phyloP scores from a whole-genome alignment of 371 early-diverging fungal species.

The Saksenaea oblongispora region DNA sequence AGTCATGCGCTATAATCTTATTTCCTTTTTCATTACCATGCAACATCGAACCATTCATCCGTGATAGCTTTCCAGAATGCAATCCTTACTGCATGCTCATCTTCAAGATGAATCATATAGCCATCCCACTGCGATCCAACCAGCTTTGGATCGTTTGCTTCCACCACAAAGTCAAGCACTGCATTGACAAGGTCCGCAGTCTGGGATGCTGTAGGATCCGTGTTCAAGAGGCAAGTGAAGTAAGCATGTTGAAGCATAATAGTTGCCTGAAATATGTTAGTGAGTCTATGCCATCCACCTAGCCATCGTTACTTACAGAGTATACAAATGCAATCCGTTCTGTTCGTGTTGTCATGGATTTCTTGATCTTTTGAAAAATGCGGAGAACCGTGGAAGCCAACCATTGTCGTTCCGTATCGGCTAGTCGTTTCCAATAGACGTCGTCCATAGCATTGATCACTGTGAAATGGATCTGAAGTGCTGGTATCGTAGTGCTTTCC shows the following conservation, averaged over 20 bases:
- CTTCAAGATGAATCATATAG: slow-evolving; percentile 24
- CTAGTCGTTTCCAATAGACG: slow-evolving; percentile 33
- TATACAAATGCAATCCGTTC: slow-evolving; percentile 10
- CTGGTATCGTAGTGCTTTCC: slow-evolving; percentile 33
- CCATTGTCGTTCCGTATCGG: slow-evolving; percentile 13
- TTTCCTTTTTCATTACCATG: slow-evolving; percentile 21
- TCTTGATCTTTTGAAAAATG: background rate
- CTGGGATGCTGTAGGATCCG: background rate
- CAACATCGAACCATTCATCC: slow-evolving; percentile 60
- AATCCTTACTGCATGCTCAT: slow-evolving; percentile 31
- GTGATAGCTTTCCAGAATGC: slow-evolving; percentile 58
- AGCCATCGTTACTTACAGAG: slow-evolving; percentile 9
- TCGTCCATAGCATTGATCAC: slow-evolving; percentile 47
- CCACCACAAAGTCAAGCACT: slow-evolving; percentile 26
- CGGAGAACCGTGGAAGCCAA: slow-evolving; percentile 2
- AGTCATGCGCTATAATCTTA: background rate
- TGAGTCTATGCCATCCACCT: background rate
- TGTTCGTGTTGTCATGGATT: background rate
- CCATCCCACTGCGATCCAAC: slow-evolving; percentile 44
- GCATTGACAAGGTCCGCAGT: slow-evolving; percentile 16
- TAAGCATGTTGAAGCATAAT: slow-evolving; percentile 41
- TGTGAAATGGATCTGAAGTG: slow-evolving; percentile 51
- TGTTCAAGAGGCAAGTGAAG: slow-evolving; percentile 11
- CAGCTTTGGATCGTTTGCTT: background rate
- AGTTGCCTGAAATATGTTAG: slow-evolving; percentile 23